Evolutionary conservation across 805 yeast genomes (phyloP), one percentile per base, ranked within the genome.

Genomic region (Brettanomyces custersianus): DNA sequence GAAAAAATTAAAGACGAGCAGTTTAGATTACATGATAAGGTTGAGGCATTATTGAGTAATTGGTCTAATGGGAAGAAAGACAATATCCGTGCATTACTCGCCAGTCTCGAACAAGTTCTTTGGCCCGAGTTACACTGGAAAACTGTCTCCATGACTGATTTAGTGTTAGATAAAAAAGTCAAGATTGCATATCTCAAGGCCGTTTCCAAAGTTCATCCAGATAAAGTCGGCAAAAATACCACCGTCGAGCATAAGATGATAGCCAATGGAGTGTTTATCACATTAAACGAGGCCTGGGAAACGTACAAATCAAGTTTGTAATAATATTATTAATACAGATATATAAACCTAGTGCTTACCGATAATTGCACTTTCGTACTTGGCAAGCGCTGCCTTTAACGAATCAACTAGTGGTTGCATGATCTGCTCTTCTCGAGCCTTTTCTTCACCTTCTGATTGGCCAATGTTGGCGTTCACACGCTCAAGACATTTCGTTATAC

Each of bases 271-370:
- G 90, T 90, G 0, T 92, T 92, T 52, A 81, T 87, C 27, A 68
- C 77, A 0, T 63, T 92, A 42, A 90, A 87, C 56, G 72, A 76
- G 46, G 87, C 96, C 2, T 92, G 99, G 97, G 96, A 85, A 46
- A 60, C 56, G 16, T 87, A 86, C 55, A 82, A 80, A 49, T 9
- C 35, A 18, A 21, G 10, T 29, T 18, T 15, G 21, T 29, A 29
- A 11, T 18, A 18, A 18, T 8, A 29, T 16, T 29, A 18, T 17
- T 16, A 29, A 29, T n/a, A 17, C n/a, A 2, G n/a, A 2, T 3
- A n/a, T 25, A n/a, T 25, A n/a, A n/a, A 25, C 15, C 6, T 11
- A n/a, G 28, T 25, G 28, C n/a, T 25, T 25, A 10, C 48, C 49
- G 29, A 57, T 50, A 18, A 61, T 47, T 3, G 69, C 69, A 19